These are phyloP conservation scores for Neurospora intermedia DNA, from an alignment of 495 filamentous ascomycete genomes.

Conservation along the genomic window DNA sequence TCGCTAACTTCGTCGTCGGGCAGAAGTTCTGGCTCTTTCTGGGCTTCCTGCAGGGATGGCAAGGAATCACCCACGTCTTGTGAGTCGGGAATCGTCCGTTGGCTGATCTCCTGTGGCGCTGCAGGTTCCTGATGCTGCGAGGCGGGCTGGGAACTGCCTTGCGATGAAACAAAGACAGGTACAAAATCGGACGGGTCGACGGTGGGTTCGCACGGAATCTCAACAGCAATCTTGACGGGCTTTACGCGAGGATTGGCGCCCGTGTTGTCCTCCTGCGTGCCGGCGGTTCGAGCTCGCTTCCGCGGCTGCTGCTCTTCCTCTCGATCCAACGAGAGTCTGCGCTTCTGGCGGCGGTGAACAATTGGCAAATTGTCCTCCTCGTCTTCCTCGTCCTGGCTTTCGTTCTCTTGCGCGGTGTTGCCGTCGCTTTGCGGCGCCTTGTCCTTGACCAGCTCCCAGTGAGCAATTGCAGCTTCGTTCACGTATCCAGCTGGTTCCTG, in stretches of 20 bases:
- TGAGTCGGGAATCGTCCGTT: constrained; percentile 22
- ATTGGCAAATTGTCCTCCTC: not conserved
- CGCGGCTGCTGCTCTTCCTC: not conserved
- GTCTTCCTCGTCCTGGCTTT: not conserved
- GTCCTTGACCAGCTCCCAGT: constrained; percentile 20
- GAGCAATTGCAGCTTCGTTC: constrained; percentile 17
- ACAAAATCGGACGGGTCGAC: constrained; percentile 13
- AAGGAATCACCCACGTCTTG: constrained; percentile 12
- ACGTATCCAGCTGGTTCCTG: constrained; percentile 31
- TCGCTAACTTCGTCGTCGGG: not conserved
- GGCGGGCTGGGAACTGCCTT: not conserved
- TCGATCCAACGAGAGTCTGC: not conserved
- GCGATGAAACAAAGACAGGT: not conserved
- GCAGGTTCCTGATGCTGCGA: not conserved
- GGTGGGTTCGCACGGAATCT: constrained; percentile 2
- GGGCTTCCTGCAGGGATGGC: constrained; percentile 3
- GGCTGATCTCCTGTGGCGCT: constrained; percentile 3
- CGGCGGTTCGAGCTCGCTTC: not conserved
- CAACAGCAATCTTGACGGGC: constrained; percentile 6
- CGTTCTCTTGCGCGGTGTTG: not conserved
- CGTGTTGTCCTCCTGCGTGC: not conserved
- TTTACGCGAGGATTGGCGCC: not conserved
- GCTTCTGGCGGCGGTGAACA: not conserved
- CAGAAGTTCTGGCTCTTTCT: not conserved
- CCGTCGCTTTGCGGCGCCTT: constrained; percentile 6